Evolutionary conservation across 352 stramenopile species (phyloP).

Genomic region (Pythium brachiatum): DNA sequence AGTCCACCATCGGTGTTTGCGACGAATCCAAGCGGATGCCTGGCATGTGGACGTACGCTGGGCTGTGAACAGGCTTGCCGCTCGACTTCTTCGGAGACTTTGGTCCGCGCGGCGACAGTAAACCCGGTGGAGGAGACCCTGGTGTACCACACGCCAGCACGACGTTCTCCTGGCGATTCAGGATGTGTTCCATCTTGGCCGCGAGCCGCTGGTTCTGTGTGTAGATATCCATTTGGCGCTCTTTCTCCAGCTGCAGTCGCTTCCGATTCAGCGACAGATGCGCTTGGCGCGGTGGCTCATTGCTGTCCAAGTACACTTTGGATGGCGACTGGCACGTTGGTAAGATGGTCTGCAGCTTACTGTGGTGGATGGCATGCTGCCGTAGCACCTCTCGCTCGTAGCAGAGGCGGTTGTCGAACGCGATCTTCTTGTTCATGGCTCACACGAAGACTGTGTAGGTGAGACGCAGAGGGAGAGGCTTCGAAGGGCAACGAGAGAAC

Average conservation of each 20-base stretch:
- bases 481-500: neutral
- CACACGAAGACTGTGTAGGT: neutral
- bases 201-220: slow-evolving; percentile 68
- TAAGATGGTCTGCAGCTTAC: slow-evolving; percentile 60
- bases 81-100: slow-evolving; percentile 20
- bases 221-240: slow-evolving; percentile 61
- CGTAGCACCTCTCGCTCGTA: slow-evolving; percentile 73
- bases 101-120: neutral
- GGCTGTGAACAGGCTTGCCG: slow-evolving; percentile 39
- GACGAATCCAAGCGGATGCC: slow-evolving; percentile 63
- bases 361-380: slow-evolving; percentile 60
- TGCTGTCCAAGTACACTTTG: slow-evolving; percentile 62
- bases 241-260: slow-evolving; percentile 53
- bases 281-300: slow-evolving; percentile 33
- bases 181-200: slow-evolving; percentile 72
- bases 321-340: slow-evolving; percentile 61
- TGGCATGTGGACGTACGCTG: slow-evolving; percentile 59
- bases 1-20: slow-evolving; percentile 74
- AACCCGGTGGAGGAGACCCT: neutral
- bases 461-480: neutral
- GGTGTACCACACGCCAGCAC: slow-evolving; percentile 39
- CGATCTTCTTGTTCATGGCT: slow-evolving; percentile 71
- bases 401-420: slow-evolving; percentile 80
- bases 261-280: slow-evolving; percentile 62
- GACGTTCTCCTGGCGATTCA: slow-evolving; percentile 60